These are phyloP conservation scores for Quercus phellos DNA, from an alignment of 331 rosid genomes.

Conservation along the genomic window DNA sequence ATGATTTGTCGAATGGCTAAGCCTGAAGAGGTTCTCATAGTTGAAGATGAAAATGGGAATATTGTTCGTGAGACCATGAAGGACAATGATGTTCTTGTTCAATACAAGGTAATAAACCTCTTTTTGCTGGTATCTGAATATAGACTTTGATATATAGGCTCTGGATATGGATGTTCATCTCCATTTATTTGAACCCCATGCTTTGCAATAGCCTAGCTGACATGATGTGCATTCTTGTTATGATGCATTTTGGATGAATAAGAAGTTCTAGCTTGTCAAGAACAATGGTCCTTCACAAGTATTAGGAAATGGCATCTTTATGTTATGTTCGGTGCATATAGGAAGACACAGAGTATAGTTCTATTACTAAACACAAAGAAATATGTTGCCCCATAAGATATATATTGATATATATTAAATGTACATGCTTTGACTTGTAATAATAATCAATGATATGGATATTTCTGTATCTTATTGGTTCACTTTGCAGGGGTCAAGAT, in stretches of 20 bases:
- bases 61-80: conserved; percentile 97
- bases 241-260: background rate
- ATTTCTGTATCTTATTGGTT: background rate
- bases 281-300: background rate
- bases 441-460: background rate
- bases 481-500: background rate
- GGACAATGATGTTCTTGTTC: conserved; percentile 99
- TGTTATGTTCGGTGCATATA: background rate
- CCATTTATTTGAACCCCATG: background rate
- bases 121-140: background rate
- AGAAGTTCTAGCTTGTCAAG: background rate
- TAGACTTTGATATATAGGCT: background rate
- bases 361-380: background rate
- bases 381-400: background rate
- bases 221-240: background rate
- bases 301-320: background rate
- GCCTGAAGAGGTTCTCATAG: conserved; percentile 98
- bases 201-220: background rate
- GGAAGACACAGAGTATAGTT: background rate
- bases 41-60: conserved; percentile 98
- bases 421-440: background rate
- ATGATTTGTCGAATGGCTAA: conserved; percentile 99
- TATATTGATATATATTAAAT: background rate
- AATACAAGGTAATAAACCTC: conserved; percentile 65
- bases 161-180: background rate